Base-by-base conservation (phyloP, 169 alveolate genomes). In the Nephromyces sp. region DNA sequence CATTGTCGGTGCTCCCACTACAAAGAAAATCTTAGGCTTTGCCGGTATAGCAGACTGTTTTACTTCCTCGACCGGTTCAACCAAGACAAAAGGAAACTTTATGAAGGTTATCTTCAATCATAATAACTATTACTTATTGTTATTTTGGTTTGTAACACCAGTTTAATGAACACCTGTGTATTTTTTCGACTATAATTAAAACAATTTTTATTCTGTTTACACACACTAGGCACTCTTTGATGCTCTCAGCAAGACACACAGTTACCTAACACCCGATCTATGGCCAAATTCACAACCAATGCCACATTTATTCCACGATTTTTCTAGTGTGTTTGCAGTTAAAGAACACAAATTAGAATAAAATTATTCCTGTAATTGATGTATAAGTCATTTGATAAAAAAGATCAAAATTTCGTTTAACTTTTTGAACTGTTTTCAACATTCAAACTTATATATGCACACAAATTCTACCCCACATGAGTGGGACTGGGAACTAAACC, bases 11-110 rank as follows among this genome's bases (percentile, higher is more conserved):
- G 99, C 99, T 21, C 99, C 99, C 66, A 93, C 98, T 52, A 92
- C 99, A 29, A 96, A 95, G 94, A 96, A 96, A 80, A 88, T 97
- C 84, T 86, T 97, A 57, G 66, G 89, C 51, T 95, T 96, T 89
- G 99, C 99, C 57, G 99, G 99, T 68, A 94, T 98, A 66, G 86
- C 92, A 83, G 99, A 98, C 85, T 92, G 98, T 90, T 98, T 95
- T 92, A 92, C 99, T 27, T 89, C 93, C 78, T 90, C 99, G 65
- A 86, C 88, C 70, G 99, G 99, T 57, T 88, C 95, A 80, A 96
- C 99, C 72, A 93, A 93, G 87, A 96, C 99, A 27, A 92, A 95
- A 81, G 99, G 98, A 62, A 97, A 96, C 92, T 96, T 96, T 92
- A 79, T 90, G 78, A 89, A 86, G 73, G 91, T 94, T 64, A 87